Base-by-base conservation (phyloP, 768 basidiomycete species). In the Mycena venus region DNA sequence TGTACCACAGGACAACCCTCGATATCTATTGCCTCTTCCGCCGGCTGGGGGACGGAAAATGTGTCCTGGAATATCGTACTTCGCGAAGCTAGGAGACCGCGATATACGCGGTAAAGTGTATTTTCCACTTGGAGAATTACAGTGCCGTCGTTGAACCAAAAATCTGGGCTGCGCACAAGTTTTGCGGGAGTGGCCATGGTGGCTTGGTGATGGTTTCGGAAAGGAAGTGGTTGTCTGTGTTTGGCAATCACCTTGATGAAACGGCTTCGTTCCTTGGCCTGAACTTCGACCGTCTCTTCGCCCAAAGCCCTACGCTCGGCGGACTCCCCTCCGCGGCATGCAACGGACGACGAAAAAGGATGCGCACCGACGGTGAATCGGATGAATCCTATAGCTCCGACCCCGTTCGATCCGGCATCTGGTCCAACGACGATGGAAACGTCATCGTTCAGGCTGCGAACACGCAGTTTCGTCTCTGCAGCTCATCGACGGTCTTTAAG, bases 341-440 rank as follows among this genome's bases (percentile, higher is more conserved):
- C 61, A 27, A 21, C 61, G 27, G 27, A 63, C 40, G n/a, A n/a
- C n/a, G n/a, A 11, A 64, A 64, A 36, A 27, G 63, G 25, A 49
- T 23, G 31, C 63, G 63, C 63, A 63, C 62, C 8, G 36, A 59
- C 3, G 12, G 27, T n/a, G 62, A 63, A 36, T 23, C 38, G 21
- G 27, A 17, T 23, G 32, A n/a, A n/a, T n/a, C n/a, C n/a, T n/a
- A 36, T 5, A 38, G 23, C 36, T 6, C 21, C 34, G 36, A 61
- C 14, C 44, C 31, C 11, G 23, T 42, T 27, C 44, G 68, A 42
- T 61, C 68, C 31, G 59, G 62, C 9, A 70, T 70, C 11, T 70
- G 68, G 68, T 70, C 62, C n/a, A n/a, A n/a, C 60, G 59, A 38
- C 32, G 68, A 70, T 27, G 68, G 68, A 51, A 70, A 62, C 38